Base-by-base conservation (phyloP, 192 early-diverging fungal genomes). In the Gaertneriomyces sp. region DNA sequence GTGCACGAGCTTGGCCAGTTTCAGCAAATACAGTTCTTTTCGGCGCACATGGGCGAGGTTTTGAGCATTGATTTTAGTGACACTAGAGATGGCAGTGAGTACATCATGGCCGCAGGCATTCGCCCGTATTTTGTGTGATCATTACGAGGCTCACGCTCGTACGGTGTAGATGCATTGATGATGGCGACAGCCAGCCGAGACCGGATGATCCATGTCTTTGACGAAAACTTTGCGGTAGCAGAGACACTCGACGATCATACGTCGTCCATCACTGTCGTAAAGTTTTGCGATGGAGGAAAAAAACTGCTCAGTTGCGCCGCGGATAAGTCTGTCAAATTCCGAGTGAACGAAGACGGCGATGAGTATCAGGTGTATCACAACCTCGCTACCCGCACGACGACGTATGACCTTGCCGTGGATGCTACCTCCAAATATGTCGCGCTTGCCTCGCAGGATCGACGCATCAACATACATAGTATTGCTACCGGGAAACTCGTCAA, bases 211-310 rank as follows among this genome's bases (percentile, higher is more conserved):
- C 90, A 93, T 59, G 70, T 93, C 7, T 93, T 91, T 76, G 84
- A 90, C 72, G 42, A 56, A 11, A n/a, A 58, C 2, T 90, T 85
- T 52, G 74, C 84, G 10, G 64, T 92, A 10, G 72, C 90, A 7
- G 88, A 91, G 53, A 92, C 90, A 38, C 68, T 93, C 41, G 91
- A 91, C 43, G 91, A 93, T 58, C 91, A 93, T 58, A 90, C 91
- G 47, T 90, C 90, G 1, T 90, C 91, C 0, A 87, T 93, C 4
- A 91, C 89, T 6, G 74, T 80, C 19, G 82, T 93, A 44, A 76
- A 77, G 53, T 93, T 93, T 64, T 74, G 82, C 6, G 76, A 79
- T 49, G 69, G 77, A 55, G 91, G 89, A 12, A 74, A 70, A 17
- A 81, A 77, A 25, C 74, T 93, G 39, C 78, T 93, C 45, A 92